Base-by-base conservation (phyloP, 305 asterid species). In the Striga hermonthica region DNA sequence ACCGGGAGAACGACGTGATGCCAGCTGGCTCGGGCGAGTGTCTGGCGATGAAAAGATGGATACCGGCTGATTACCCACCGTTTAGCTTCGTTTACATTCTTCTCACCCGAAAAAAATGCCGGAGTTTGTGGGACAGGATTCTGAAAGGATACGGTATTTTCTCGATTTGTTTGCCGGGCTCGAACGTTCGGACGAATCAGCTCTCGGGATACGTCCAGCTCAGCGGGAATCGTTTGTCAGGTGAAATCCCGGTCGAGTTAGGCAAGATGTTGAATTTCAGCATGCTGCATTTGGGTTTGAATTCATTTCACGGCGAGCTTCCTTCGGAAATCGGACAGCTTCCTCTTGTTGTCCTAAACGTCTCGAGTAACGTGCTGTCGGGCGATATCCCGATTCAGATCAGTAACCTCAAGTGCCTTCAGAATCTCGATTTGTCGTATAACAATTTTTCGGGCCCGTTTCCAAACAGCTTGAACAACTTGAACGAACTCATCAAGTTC, bases 51-150 rank as follows among this genome's bases (percentile, higher is more conserved):
- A 82, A 4, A 88, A 81, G 97, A 72, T 93, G 99, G 99, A 84
- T 93, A 68, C 97, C 97, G 16, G 96, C 97, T 8, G 93, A 93
- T 76, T 90, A 93, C 62, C 92, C 90, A 3, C 99, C 97, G 7
- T 93, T 93, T 65, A 84, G 89, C 74, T 93, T 93, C 57, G 86
- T 88, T 12, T 88, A 84, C 48, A 74, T 78, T 1, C 83, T 94
- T 28, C 87, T 90, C 9, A 90, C 95, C 7, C 81, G 86, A 62
- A 85, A 86, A 82, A 88, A 76, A 22, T 94, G 98, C 34, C 68
- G 86, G 61, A 78, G 65, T 53, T 56, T 94, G 7, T 94, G 98
- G 98, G 87, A 84, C 15, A 72, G 22, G 76, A 64, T 93, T 50
- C 91, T 90, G 4, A 90, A 82, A 67, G 99, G 99, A 3, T 56